Base-by-base conservation (phyloP, 2,329 filamentous ascomycete species). In the Pseudocercospora fuligena region DNA sequence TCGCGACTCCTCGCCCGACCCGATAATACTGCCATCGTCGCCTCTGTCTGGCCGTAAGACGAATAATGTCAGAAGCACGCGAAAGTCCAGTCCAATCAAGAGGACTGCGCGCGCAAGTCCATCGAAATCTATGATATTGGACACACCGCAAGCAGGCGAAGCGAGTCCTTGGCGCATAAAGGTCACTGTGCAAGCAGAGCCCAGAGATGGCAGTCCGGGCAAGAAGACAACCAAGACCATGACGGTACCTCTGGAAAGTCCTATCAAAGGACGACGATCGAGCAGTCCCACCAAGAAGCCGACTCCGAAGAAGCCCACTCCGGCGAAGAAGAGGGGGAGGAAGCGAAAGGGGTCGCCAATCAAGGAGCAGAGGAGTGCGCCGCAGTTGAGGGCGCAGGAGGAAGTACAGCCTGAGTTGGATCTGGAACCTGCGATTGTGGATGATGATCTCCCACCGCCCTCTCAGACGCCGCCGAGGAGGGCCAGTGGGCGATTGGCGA, bases 141-240 rank as follows among this genome's bases (percentile, higher is more conserved):
- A 79, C 66, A 81, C 81, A 7, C 79, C 78, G 19, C 72, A 77
- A 14, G 71, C 74, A 12, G 75, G 74, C 16, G 77, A 76, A 61
- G 77, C 75, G 31, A 83, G 80, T 70, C 82, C 82, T 21, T 84
- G 81, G 81, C 78, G 79, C 65, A 82, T 84, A 74, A 83, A 81
- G 64, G 82, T 85, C 63, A 85, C 83, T 1, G 82, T 85, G 9
- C 76, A 84, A 69, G 81, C 82, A 14, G 81, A 83, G 68, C 81
- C 80, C 77, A 75, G 19, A 75, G 73, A 68, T 16, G 68, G 67
- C 16, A 71, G 64, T 65, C 29, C 40, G 25, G 63, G 57, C 29
- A 72, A 72, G 63, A 65, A 65, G 29, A 60, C 60, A 5, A 65
- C 59, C 11, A 66, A 68, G 21, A 81, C 80, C 0, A 81, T 77